phyloP scores from a whole-genome alignment of 2,329 filamentous ascomycete genomes.

The Fusarium pseudonygamai region DNA sequence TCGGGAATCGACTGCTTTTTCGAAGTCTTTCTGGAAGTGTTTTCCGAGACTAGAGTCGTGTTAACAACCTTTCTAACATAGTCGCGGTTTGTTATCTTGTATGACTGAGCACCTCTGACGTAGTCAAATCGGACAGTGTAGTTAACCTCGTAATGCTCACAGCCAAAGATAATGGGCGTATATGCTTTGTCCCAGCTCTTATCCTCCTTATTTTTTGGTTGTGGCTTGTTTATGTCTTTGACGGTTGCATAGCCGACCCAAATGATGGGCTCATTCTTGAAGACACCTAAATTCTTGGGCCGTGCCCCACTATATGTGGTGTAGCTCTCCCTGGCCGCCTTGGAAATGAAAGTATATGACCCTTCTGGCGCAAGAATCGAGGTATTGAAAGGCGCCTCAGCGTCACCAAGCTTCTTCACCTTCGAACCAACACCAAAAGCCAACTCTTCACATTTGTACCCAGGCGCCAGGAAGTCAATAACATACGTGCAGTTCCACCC shows the following conservation, averaged over 20 bases:
- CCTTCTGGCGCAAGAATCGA: background rate
- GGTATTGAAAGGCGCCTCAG: background rate
- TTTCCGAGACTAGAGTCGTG: background rate
- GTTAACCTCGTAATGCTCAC: slow-evolving; percentile 9
- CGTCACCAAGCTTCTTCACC: background rate
- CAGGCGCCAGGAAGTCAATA: background rate
- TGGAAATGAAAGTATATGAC: background rate
- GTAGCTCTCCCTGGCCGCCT: background rate
- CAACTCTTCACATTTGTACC: slow-evolving; percentile 10
- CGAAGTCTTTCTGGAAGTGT: background rate
- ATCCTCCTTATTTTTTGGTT: fast-evolving
- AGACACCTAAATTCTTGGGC: background rate
- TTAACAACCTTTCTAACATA: background rate
- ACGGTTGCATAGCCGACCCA: slow-evolving; percentile 23
- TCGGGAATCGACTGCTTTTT: background rate
- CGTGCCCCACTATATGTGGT: fast-evolving
- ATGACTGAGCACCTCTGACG: background rate
- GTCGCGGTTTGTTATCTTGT: background rate
- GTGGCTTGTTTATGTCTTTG: fast-evolving
- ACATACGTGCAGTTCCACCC: slow-evolving; percentile 6
- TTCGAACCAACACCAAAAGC: background rate
- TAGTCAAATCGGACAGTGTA: background rate
- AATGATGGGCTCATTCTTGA: slow-evolving; percentile 20
- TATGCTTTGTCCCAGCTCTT: background rate
- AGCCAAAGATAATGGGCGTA: background rate